Conservation (phyloP, 2,329 filamentous ascomycete genomes). For the Cryphonectria radicalis region DNA sequence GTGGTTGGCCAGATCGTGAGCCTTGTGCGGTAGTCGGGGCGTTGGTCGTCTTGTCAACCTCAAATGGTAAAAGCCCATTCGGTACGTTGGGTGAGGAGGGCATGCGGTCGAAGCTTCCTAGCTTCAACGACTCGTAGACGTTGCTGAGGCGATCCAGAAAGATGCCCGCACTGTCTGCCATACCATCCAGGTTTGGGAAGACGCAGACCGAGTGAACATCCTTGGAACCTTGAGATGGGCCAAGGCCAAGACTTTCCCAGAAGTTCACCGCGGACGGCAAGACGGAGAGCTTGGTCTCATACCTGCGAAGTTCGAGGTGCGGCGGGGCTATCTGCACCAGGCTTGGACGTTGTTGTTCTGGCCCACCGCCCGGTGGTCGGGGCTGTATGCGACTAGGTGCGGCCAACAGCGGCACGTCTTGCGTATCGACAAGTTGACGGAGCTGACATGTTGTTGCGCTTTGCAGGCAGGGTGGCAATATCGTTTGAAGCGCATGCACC, state of each 20-base stretch:
- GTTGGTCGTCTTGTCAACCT: slow-evolving; percentile 50
- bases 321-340: slow-evolving; percentile 69
- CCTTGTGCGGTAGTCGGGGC: slow-evolving; percentile 46
- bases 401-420: slow-evolving; percentile 58
- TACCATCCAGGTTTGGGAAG: slow-evolving; percentile 67
- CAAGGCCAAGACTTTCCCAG: slow-evolving; percentile 80
- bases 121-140: slow-evolving; percentile 73
- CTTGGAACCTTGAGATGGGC: slow-evolving; percentile 72
- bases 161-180: slow-evolving; percentile 61
- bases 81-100: slow-evolving; percentile 46
- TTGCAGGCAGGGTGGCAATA: slow-evolving; percentile 50
- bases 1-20: slow-evolving; percentile 49
- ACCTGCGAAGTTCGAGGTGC: slow-evolving; percentile 72
- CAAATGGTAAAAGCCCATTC: slow-evolving; percentile 55
- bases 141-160: slow-evolving; percentile 72
- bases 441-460: slow-evolving; percentile 47
- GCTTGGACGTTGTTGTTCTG: slow-evolving; percentile 53
- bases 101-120: slow-evolving; percentile 67
- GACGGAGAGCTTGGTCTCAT: slow-evolving; percentile 71
- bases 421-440: slow-evolving; percentile 59
- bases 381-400: slow-evolving; percentile 58
- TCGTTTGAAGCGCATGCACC: slow-evolving; percentile 52
- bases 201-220: slow-evolving; percentile 73
- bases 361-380: slow-evolving; percentile 49
- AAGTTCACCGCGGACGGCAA: slow-evolving; percentile 76